Conservation (phyloP, 139 green algal species). For the Tetraselmis chui region DNA sequence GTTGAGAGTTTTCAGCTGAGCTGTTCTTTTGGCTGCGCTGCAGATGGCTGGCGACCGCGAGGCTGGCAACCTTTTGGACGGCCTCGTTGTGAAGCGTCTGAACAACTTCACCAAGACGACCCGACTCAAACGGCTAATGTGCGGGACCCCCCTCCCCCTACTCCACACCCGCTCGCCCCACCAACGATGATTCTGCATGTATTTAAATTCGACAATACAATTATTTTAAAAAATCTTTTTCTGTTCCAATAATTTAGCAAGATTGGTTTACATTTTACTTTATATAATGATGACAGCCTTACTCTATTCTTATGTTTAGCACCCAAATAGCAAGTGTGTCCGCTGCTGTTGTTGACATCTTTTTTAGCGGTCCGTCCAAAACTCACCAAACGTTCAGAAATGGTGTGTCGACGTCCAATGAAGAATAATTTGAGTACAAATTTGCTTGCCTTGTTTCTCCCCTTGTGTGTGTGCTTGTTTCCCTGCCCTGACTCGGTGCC, state of each 20-base stretch:
- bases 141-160: not conserved
- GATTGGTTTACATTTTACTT: too few relatives aligned
- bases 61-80: not conserved
- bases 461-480: slow-evolving; percentile 43
- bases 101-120: not conserved
- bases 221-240: not conserved
- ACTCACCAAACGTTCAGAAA: not conserved
- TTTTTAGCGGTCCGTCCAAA: too few relatives aligned
- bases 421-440: too few relatives aligned
- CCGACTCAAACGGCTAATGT: not conserved
- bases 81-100: not conserved
- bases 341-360: not conserved
- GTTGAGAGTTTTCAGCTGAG: not conserved
- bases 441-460: too few relatives aligned
- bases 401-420: not conserved
- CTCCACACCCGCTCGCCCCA: not conserved
- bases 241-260: too few relatives aligned
- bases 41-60: not conserved
- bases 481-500: too few relatives aligned
- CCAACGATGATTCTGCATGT: too few relatives aligned
- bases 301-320: too few relatives aligned
- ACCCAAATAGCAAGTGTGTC: not conserved
- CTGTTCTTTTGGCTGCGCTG: not conserved
- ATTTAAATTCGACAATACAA: not conserved
- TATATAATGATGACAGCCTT: too few relatives aligned